Conservation (phyloP, 345 rosid species). For the Lenwebbia sp. region DNA sequence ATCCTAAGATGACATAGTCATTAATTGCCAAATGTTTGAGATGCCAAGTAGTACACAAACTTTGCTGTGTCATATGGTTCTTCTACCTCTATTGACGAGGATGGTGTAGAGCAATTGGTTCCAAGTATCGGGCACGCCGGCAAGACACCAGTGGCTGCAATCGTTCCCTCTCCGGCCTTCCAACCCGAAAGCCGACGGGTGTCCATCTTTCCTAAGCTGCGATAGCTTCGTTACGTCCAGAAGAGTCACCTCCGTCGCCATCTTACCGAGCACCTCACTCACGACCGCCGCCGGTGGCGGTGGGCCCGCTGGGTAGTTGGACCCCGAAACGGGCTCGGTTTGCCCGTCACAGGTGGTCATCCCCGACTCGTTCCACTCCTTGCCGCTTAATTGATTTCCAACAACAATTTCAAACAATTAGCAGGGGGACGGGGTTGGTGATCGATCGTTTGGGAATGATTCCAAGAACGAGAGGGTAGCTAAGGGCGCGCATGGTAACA, state of each 20-base stretch:
- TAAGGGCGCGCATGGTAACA: too few species aligned
- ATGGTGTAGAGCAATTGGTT: constrained; percentile 19
- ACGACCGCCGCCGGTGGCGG: constrained; percentile 10
- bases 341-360: constrained; percentile 17
- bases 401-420: not conserved
- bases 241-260: constrained; percentile 6
- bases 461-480: not conserved
- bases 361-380: constrained; percentile 17
- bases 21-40: not conserved
- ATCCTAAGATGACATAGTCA: not conserved
- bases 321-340: constrained; percentile 13
- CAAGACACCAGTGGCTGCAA: constrained; percentile 44
- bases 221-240: constrained; percentile 32
- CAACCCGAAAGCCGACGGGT: constrained; percentile 19
- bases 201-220: constrained; percentile 36
- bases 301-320: constrained; percentile 23
- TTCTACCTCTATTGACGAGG: constrained; percentile 1
- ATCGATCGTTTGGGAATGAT: not conserved
- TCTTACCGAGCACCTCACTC: constrained; percentile 7
- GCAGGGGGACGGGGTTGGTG: not conserved
- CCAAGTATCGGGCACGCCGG: constrained; percentile 39
- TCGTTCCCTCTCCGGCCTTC: constrained; percentile 14
- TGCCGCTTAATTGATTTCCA: constrained; percentile 10
- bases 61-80: not conserved
- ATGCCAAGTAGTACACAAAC: too few species aligned